Evolutionary conservation across 805 yeast species (phyloP), one percentile per base, ranked within the genome.

Genomic region (Candida pini): DNA sequence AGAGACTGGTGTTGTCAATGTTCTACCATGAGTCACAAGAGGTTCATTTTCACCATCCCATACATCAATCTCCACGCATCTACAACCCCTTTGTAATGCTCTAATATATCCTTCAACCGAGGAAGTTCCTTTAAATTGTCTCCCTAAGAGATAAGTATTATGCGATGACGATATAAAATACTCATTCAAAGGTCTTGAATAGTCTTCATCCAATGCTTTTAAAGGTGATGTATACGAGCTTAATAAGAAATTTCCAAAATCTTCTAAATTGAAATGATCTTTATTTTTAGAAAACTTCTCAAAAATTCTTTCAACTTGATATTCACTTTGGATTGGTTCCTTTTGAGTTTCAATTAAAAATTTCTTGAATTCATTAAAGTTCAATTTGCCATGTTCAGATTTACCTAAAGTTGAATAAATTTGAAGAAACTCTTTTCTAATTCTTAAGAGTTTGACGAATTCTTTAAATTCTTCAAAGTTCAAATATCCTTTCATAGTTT

Each of bases 111-210:
- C 94, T 51, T 90, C 97, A 2, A 87, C 77, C 0, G 97, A 86
- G 0, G 96, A 81, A 3, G 74, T 78, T 15, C 92, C 95, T 2
- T 80, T 95, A 13, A 85, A 71, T 52, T 92, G 98, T 25, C 92
- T 68, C 0, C 98, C 98, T 18, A 78, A 59, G 3, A 92, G 64
- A 51, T 92, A 92, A 0, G 98, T 92, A 54, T 92, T 92, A 56
- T 92, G 99, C 0, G 97, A 88, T 0, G 97, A 86, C 0, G 96
- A 87, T 20, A 94, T 83, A 52, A 65, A 87, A 55, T 94, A 92
- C 48, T 89, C 90, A 51, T 77, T 85, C 24, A 92, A 51, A 0
- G 98, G 97, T 18, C 64, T 63, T 0, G 73, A 52, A 38, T 71
- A 64, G 41, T 78, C 77, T 24, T 57, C 61, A n/a, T 39, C 43